A percentile compares a stretch with the other conserved stretches of the same genome.
Conservation (phyloP, 306 rosid genomes). For the Lathyrus tuberosus region DNA sequence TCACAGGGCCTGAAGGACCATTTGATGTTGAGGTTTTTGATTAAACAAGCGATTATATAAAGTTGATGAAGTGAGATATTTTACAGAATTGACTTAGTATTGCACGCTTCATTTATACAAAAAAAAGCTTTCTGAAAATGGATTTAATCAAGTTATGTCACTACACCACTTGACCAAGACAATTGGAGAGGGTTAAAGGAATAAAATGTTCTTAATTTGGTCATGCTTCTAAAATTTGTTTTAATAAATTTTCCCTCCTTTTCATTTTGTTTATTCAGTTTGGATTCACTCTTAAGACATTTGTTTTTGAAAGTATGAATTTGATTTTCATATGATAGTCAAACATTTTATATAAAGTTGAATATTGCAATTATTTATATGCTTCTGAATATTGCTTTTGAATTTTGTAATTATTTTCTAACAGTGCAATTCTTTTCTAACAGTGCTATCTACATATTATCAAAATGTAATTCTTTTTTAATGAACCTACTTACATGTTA, state of each 20-base stretch:
- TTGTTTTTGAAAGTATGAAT: constrained; percentile 18
- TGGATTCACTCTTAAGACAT: constrained; percentile 20
- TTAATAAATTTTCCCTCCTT: constrained; percentile 12
- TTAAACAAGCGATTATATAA: constrained; percentile 83
- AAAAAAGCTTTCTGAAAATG: constrained; percentile 21
- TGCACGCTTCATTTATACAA: constrained; percentile 21
- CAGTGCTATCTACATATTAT: no score
- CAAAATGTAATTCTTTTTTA: no score
- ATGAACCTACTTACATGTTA: no score
- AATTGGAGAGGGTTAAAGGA: constrained; percentile 31
- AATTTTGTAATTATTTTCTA: no score
- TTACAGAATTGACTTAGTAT: constrained; percentile 30
- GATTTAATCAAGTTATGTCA: constrained; percentile 14
- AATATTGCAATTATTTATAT: no score
- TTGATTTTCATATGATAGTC: constrained; percentile 31
- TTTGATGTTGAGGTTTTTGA: constrained; percentile 97
- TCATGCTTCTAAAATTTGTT: constrained; percentile 32
- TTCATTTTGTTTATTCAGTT: no score
- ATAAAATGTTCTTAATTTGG: constrained; percentile 19
- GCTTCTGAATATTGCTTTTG: no score
- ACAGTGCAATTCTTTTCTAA: no score
- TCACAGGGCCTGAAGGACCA: constrained; percentile 90
- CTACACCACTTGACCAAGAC: constrained; percentile 33
- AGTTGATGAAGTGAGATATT: constrained; percentile 80
- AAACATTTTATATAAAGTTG: constrained; percentile 22